These are phyloP conservation scores for Apodospora peruviana DNA, from an alignment of 495 filamentous ascomycete genomes.

Conservation along the genomic window DNA sequence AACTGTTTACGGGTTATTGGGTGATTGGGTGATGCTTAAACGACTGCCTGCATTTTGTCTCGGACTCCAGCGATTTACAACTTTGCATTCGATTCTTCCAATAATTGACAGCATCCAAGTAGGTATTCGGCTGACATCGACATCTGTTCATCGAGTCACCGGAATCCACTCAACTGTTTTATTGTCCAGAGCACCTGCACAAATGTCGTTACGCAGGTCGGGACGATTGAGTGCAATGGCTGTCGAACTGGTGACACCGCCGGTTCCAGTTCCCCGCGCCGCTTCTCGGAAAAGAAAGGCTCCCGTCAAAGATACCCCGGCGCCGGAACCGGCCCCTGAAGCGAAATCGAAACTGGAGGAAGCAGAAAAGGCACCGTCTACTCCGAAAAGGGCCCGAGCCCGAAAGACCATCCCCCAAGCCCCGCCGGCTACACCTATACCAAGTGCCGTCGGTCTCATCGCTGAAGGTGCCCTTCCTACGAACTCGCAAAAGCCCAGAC, in stretches of 20 bases:
- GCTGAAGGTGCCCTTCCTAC: constrained; percentile 11
- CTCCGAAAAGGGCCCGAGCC: constrained; percentile 28
- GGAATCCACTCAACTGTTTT: too few species aligned
- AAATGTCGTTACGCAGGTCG: constrained; percentile 58
- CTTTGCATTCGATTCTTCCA: too few species aligned
- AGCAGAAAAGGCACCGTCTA: constrained; percentile 21
- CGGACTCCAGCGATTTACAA: too few species aligned
- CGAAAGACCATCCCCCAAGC: constrained; percentile 12
- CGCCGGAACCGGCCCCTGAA: too few species aligned
- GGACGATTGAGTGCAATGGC: constrained; percentile 52
- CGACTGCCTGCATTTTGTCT: too few species aligned
- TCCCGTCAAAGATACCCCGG: constrained; percentile 1
- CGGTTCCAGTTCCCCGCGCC: background rate
- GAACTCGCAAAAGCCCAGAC: constrained; percentile 21
- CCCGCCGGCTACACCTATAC: constrained; percentile 35
- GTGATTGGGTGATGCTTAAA: too few species aligned
- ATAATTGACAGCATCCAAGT: too few species aligned
- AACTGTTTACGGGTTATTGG: too few species aligned
- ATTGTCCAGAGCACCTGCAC: too few species aligned
- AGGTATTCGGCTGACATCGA: too few species aligned
- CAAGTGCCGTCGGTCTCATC: constrained; percentile 28
- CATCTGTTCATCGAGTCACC: background rate
- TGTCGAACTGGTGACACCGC: constrained; percentile 16
- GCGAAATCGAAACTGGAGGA: background rate
- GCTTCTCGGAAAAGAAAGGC: constrained; percentile 35